Evolutionary conservation across 768 basidiomycete genomes (phyloP), one percentile per base, ranked within the genome.

Genomic region (Agrocybe chaxingu): DNA sequence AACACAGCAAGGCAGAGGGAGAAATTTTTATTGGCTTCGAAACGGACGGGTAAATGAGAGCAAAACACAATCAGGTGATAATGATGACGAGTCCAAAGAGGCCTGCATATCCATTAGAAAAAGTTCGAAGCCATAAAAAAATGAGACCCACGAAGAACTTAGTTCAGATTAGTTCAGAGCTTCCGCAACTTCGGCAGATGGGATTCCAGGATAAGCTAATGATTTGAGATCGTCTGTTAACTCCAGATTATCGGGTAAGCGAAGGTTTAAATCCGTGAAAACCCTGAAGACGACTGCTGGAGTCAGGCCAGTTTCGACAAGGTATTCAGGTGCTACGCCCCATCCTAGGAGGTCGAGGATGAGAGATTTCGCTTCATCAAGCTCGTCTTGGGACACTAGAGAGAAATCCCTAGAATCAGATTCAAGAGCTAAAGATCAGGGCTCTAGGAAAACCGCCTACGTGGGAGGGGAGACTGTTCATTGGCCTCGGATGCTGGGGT

Each of bases 291-390:
- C 58, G 7, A 61, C 64, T 24, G 62, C 62, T 11, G 64, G 57
- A 19, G 76, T 75, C 30, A 81, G 64, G 4, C 77, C 77, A 13
- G 58, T 67, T 11, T 72, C 68, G 41, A 79, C 58, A 6, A 79
- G 68, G 56, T 78, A 75, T 61, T 79, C 75, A 1, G 77, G 73
- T 4, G 67, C 59, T 19, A 80, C 77, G 18, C 77, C 77, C 77
- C 78, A 79, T 9, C 80, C 77, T 6, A 81, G 66, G n/a, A 81
- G 67, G 58, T 80, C 79, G 29, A 80, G 70, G n/a, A 81, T 73
- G 31, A 78, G 62, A 11, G 62, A 61, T 53, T 78, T 78, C 41
- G 77, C 76, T 12, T 59, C 63, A 29, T 75, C 68, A 42, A 77
- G 64, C 13, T 78, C 70, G 35, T 69, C 67, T 38, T 60, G 60